A percentile compares a stretch with the other conserved stretches of the same genome.
Conservation (phyloP, 164 flowering plant genomes). For the Tetrastigma voinierianum region DNA sequence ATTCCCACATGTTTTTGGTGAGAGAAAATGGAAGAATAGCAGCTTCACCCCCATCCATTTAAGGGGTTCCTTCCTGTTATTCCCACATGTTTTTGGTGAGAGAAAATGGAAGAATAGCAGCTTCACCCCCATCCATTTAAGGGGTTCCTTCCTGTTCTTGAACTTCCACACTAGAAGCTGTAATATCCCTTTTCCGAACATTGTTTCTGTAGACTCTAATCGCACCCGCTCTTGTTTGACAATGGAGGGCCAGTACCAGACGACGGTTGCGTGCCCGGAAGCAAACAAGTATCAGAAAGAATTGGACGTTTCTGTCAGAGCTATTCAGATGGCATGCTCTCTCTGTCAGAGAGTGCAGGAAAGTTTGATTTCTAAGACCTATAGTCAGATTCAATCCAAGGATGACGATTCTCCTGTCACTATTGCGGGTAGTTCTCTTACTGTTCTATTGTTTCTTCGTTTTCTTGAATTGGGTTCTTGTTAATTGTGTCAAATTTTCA, state of each 20-base stretch:
- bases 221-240: conserved; percentile 11
- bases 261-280: conserved; percentile 6
- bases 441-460: not conserved
- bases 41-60: conserved; percentile 10
- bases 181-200: not conserved
- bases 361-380: conserved; percentile 35
- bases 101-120: not conserved
- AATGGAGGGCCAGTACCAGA: conserved; percentile 25
- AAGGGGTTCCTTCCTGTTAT: no score
- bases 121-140: conserved; percentile 12
- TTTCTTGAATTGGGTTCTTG: conserved; percentile 4
- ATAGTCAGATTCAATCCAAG: conserved; percentile 46
- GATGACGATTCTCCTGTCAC: conserved; percentile 75
- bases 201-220: conserved; percentile 19
- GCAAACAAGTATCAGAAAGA: conserved; percentile 33
- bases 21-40: not conserved
- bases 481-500: not conserved
- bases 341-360: conserved; percentile 63
- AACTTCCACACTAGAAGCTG: not conserved
- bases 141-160: not conserved
- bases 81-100: conserved; percentile 12
- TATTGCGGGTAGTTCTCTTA: conserved; percentile 50
- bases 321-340: conserved; percentile 72
- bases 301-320: conserved; percentile 61
- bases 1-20: conserved; percentile 11